Base-by-base conservation (phyloP, 768 basidiomycete species). In the Lanmaoa rubissima region DNA sequence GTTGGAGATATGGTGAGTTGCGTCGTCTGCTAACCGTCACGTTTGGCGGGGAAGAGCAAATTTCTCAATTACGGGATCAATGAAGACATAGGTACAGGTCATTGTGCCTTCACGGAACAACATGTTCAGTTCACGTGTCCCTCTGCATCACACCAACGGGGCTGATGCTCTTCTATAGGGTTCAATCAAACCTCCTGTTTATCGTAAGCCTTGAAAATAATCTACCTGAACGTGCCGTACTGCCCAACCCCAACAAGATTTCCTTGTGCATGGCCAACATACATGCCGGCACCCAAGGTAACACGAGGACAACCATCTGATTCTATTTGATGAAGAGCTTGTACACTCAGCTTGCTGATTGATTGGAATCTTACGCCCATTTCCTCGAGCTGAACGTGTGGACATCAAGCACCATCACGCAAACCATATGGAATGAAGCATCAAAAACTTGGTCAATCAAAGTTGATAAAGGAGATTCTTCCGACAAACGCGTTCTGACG, bases 361-460 rank as follows among this genome's bases (percentile, higher is more conserved):
- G 80, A 79, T 69, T 84, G 3, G 82, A 86, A 64, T 69, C 69
- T 9, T 86, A 85, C 65, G 83, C 81, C 1, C 74, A 78, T 19
- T 68, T 76, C 4, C 72, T 84, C 49, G 84, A 85, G 53, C 63
- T 86, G 17, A 79, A 83, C 60, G 77, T 82, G 19, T 84, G 85
- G 85, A 81, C 78, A 3, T 79, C 80, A 1, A 69, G 77, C 0
- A 74, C 61, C 10, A 71, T 80, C 19, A 67, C 54, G 12, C 66
- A 59, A 17, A 68, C 76, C 17, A 55, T 51, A 0, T 75, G 76
- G 67, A 69, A 78, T 65, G 68, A 71, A 9, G 61, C 58, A 35
- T 74, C 66, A 32, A 63, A 69, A 26, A 69, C 65, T 8, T 82
- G 78, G 82, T 62, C 69, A 39, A 75, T 82, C 39, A 67, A 61